Base-by-base conservation (phyloP, 352 stramenopile species). In the Thalassiosira mediterranea region DNA sequence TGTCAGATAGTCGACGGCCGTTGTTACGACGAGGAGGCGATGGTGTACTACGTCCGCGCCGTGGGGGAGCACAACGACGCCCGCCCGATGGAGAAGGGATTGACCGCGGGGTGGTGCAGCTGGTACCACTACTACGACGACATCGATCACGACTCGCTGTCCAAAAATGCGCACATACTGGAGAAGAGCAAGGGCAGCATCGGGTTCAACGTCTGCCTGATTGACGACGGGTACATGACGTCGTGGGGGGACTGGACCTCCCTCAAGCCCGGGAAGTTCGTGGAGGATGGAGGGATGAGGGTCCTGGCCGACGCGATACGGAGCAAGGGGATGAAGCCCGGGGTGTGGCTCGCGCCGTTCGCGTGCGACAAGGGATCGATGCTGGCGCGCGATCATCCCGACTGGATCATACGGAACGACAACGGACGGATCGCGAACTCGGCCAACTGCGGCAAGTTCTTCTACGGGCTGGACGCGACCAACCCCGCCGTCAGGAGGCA, bases 41-140 rank as follows among this genome's bases (percentile, higher is more conserved):
- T 91, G 77, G 82, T 88, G 4, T 79, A 91, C 59, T 91, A 90
- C 59, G 63, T 93, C 8, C 79, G 91, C 57, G 80, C 76, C n/a
- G 69, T 76, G 46, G 83, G 76, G 46, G 72, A 85, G 11, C 77
- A 90, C 42, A 92, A 94, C 54, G 60, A 90, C 57, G 81, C 86
- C 17, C 54, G 65, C 10, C 83, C 86, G 5, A 82, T 93, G 53
- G 76, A 89, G 42, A 87, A 91, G 68, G 83, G 82, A 29, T 49
- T 92, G 17, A 81, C 91, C n/a, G 87, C 76, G 17, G 89, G 90
- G 54, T 95, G 90, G 90, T 95, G 90, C 58, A 87, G 67, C 52
- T 95, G 90, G 90, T 95, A 95, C 69, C 85, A 94, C 79, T 94
- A 93, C 47, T 95, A 94, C 57, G 81, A 89, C 44, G 79, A 93